These are phyloP conservation scores for Apophysomyces ossiformis DNA, from an alignment of 371 early-diverging fungal species.

Conservation along the genomic window DNA sequence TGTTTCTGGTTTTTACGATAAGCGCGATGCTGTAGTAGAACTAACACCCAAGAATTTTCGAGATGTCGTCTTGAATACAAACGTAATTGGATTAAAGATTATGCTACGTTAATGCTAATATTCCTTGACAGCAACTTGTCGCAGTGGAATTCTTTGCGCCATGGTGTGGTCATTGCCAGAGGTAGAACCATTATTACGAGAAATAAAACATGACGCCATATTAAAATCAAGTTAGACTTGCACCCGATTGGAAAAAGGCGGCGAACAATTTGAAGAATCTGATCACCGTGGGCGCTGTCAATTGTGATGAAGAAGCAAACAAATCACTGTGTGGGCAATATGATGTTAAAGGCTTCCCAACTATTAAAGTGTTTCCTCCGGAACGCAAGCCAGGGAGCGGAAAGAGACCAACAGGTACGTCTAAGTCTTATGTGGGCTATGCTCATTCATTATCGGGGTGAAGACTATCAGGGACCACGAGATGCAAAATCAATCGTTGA, in stretches of 20 bases:
- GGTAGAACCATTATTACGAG: slow-evolving; percentile 34
- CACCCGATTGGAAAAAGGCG: slow-evolving; percentile 87
- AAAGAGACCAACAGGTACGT: slow-evolving; percentile 57
- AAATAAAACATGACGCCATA: neutral
- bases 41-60: slow-evolving; percentile 72
- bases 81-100: slow-evolving; percentile 47
- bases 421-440: neutral
- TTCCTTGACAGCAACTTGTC: slow-evolving; percentile 63
- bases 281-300: slow-evolving; percentile 83
- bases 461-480: slow-evolving; percentile 87
- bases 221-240: slow-evolving; percentile 48
- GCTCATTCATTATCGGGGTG: neutral
- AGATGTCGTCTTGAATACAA: slow-evolving; percentile 65
- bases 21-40: slow-evolving; percentile 61
- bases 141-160: slow-evolving; percentile 92
- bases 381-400: slow-evolving; percentile 55
- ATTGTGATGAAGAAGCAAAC: slow-evolving; percentile 88
- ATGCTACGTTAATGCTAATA: slow-evolving; percentile 1
- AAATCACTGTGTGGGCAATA: slow-evolving; percentile 76
- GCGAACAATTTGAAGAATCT: slow-evolving; percentile 82
- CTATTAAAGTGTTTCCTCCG: slow-evolving; percentile 85
- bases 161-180: slow-evolving; percentile 95
- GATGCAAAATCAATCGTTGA: slow-evolving; percentile 79
- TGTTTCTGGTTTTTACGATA: slow-evolving; percentile 48
- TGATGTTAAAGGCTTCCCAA: slow-evolving; percentile 91